phyloP scores from a whole-genome alignment of 495 filamentous ascomycete genomes.

The Penicillium bialowiezense region DNA sequence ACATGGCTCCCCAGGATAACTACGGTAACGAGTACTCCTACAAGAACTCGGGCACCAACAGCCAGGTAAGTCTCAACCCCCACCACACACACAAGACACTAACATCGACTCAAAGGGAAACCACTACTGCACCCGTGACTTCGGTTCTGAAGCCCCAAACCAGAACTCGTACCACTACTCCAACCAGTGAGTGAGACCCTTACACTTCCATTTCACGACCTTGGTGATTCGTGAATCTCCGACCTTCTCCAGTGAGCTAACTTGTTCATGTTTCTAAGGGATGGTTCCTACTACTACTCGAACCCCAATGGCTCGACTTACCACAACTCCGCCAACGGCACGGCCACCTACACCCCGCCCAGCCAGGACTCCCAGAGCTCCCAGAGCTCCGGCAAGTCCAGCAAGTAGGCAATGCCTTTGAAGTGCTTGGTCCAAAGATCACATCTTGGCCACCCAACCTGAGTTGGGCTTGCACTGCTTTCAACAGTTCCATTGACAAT shows the following conservation, averaged over 20 bases:
- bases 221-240: too few species aligned
- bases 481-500: too few species aligned
- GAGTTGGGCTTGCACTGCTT: too few species aligned
- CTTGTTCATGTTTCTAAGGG: background rate
- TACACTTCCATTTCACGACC: too few species aligned
- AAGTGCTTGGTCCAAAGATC: too few species aligned
- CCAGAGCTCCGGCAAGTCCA: background rate
- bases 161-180: conserved; percentile 42
- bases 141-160: conserved; percentile 27
- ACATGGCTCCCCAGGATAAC: conserved; percentile 15
- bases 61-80: conserved; percentile 17
- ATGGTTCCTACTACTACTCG: conserved; percentile 43
- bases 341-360: conserved; percentile 26
- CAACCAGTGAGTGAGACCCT: conserved; percentile 25
- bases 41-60: conserved; percentile 35
- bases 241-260: too few species aligned
- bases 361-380: background rate
- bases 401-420: too few species aligned
- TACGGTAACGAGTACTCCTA: conserved; percentile 14
- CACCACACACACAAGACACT: background rate
- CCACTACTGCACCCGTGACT: conserved; percentile 40
- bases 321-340: conserved; percentile 37
- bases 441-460: too few species aligned
- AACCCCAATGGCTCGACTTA: conserved; percentile 40
- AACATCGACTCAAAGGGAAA: conserved; percentile 24